A percentile compares a stretch with the other conserved stretches of the same genome.
Evolutionary conservation across 164 flowering plant genomes (phyloP).

Genomic region (Aristolochia contorta): DNA sequence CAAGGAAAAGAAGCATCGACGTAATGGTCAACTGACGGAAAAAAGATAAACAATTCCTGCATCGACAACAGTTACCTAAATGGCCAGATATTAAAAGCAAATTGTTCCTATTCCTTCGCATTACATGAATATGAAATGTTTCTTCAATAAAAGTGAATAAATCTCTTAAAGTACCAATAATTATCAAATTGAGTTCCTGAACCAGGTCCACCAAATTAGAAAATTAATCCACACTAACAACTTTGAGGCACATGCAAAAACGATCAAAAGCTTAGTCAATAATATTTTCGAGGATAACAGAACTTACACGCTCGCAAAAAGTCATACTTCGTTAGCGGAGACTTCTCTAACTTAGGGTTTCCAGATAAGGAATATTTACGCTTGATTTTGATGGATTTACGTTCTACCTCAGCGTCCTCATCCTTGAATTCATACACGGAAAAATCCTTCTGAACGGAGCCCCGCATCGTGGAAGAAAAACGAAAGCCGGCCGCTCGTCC

Average conservation of each 20-base stretch:
- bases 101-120: too few species aligned
- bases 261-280: not conserved
- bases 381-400: not conserved
- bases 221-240: not conserved
- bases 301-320: conserved; percentile 18
- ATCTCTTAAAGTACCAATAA: not conserved
- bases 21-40: not conserved
- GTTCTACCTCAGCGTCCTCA: conserved; percentile 14
- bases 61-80: too few species aligned
- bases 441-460: conserved; percentile 5
- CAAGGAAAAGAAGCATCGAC: not conserved
- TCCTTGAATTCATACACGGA: conserved; percentile 16
- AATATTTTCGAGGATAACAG: not conserved
- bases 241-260: not conserved
- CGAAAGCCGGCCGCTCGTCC: not conserved
- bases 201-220: not conserved
- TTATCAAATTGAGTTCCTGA: not conserved
- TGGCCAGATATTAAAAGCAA: too few species aligned
- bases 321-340: conserved; percentile 5
- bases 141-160: not conserved
- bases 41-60: too few species aligned
- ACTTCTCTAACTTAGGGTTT: conserved; percentile 7
- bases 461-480: conserved; percentile 9
- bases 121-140: not conserved
- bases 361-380: not conserved